These are phyloP conservation scores for Xerocomellus chrysenteron DNA, from an alignment of 768 basidiomycete species.

Conservation along the genomic window DNA sequence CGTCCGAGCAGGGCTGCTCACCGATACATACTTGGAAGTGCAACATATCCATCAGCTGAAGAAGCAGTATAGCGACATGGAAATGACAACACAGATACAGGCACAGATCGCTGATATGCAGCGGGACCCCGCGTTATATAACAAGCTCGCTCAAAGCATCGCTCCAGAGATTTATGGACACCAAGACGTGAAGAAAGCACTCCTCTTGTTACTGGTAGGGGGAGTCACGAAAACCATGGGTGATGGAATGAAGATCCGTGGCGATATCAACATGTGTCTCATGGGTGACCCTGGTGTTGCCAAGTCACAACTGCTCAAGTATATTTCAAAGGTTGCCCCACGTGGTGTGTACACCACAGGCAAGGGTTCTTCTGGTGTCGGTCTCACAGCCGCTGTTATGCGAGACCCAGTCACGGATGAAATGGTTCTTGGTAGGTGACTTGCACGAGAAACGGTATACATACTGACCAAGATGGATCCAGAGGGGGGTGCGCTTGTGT, in stretches of 20 bases:
- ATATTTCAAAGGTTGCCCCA: constrained; percentile 97
- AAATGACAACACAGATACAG: constrained; percentile 82
- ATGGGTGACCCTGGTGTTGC: constrained; percentile 99
- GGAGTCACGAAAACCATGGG: constrained; percentile 94
- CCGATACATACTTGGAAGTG: constrained; percentile 94
- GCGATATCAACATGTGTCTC: constrained; percentile 94
- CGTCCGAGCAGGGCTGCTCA: constrained; percentile 91
- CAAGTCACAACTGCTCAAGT: constrained; percentile 95
- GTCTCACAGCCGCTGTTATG: constrained; percentile 99
- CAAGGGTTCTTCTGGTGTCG: constrained; percentile 97
- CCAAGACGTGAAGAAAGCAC: constrained; percentile 94
- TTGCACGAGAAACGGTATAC: not conserved
- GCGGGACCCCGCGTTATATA: constrained; percentile 78
- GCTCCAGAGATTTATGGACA: constrained; percentile 99
- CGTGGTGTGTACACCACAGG: constrained; percentile 98
- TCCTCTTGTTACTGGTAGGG: constrained; percentile 88
- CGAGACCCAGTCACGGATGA: constrained; percentile 98
- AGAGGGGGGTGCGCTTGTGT: constrained; percentile 99
- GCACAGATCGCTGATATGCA: constrained; percentile 65
- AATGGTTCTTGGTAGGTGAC: constrained; percentile 88
- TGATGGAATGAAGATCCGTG: constrained; percentile 98
- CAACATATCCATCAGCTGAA: constrained; percentile 93
- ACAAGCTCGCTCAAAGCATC: constrained; percentile 86
- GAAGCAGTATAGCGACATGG: constrained; percentile 96
- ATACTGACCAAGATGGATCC: constrained; percentile 11